These are phyloP conservation scores for Malassezia caprae DNA, from an alignment of 1,284 basidiomycete genomes.

Conservation along the genomic window DNA sequence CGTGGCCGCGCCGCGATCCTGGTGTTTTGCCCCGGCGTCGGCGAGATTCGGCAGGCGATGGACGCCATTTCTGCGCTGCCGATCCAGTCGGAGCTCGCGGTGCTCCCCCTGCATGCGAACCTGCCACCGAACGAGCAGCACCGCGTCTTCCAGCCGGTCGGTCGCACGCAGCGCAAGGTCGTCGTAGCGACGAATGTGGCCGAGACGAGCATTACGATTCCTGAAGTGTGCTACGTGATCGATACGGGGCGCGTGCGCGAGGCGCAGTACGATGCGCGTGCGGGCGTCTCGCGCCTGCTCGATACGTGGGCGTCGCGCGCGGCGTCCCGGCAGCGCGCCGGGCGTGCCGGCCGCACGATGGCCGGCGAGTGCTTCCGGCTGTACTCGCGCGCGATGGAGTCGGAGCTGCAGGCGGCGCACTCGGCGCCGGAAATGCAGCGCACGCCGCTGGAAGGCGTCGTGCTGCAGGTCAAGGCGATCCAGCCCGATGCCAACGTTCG, in stretches of 20 bases:
- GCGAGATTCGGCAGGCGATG: conserved; percentile 57
- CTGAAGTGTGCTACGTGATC: conserved; percentile 44
- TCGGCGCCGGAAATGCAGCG: conserved; percentile 69
- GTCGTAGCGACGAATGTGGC: conserved; percentile 84
- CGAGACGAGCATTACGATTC: conserved; percentile 69
- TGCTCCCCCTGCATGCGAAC: conserved; percentile 80
- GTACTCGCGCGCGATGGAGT: conserved; percentile 65
- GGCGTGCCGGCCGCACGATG: conserved; percentile 73
- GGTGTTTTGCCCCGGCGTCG: conserved; percentile 70
- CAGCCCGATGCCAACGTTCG: conserved; percentile 69
- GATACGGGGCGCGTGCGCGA: conserved; percentile 86
- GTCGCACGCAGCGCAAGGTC: conserved; percentile 62
- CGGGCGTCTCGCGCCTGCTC: conserved; percentile 63
- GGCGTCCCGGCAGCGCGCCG: conserved; percentile 70
- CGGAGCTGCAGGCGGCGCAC: conserved; percentile 48
- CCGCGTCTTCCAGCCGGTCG: conserved; percentile 60
- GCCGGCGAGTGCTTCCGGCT: conserved; percentile 53
- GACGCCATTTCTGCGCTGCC: conserved; percentile 55
- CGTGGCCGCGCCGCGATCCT: conserved; percentile 55
- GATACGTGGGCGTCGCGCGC: conserved; percentile 74
- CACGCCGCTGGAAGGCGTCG: conserved; percentile 75
- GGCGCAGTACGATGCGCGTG: conserved; percentile 67
- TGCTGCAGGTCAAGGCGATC: conserved; percentile 72
- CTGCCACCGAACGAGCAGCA: conserved; percentile 74
- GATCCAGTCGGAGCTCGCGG: conserved; percentile 48